Evolutionary conservation across 345 rosid species (phyloP).

Genomic region (Dipteronia sinensis): DNA sequence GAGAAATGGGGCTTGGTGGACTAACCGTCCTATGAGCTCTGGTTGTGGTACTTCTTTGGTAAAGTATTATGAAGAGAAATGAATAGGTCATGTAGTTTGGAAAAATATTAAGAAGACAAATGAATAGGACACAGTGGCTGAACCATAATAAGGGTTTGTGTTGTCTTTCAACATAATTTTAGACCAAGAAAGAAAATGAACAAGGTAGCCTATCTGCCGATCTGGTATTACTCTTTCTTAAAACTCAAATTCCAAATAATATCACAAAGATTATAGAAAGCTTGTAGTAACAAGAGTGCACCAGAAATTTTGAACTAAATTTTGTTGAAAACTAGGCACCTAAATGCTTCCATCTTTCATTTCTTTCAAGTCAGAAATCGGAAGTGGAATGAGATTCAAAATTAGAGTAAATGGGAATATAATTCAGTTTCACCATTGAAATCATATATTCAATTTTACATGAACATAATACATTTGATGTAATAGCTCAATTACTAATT

Average conservation of each 20-base stretch:
- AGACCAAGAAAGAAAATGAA: no score
- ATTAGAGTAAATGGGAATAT: not conserved
- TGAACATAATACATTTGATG: not conserved
- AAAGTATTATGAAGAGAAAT: no score
- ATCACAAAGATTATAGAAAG: not conserved
- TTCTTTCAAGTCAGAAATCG: not conserved
- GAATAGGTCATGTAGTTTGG: no score
- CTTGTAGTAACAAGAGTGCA: no score
- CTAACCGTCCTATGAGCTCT: no score
- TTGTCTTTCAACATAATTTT: no score
- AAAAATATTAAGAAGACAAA: no score
- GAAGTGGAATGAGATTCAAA: not conserved
- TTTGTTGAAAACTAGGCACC: not conserved
- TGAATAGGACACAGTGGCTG: no score
- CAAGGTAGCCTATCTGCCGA: not conserved
- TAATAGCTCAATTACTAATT: not conserved
- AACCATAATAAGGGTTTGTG: no score
- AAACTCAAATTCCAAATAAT: not conserved
- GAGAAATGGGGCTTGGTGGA: no score
- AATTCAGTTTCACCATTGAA: not conserved
- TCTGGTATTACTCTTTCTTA: not conserved
- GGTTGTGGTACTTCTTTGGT: no score
- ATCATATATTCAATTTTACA: not conserved
- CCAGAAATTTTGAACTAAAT: not conserved
- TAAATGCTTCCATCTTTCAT: not conserved